Percentiles rank a stretch among this genome's conserved stretches.
These are phyloP conservation scores for Scopulariopsis brevicaulis DNA, from an alignment of 2,329 filamentous ascomycete genomes.

Conservation along the genomic window DNA sequence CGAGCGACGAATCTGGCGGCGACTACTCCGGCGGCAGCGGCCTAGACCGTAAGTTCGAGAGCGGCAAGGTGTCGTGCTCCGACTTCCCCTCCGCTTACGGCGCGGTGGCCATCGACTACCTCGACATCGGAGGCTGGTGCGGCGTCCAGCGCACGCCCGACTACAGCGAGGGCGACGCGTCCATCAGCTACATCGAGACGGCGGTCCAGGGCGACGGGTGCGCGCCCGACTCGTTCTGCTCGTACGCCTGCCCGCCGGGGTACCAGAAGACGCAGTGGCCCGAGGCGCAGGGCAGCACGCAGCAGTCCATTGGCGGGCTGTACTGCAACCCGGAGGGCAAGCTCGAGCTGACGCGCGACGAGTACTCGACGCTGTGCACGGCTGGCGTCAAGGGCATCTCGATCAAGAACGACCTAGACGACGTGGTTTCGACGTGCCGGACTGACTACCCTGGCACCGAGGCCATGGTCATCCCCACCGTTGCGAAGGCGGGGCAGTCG, in stretches of 20 bases:
- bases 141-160: constrained; percentile 59
- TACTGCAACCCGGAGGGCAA: constrained; percentile 64
- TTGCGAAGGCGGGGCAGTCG: constrained; percentile 45
- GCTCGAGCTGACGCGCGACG: constrained; percentile 63
- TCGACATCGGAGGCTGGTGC: constrained; percentile 63
- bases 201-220: constrained; percentile 51
- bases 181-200: constrained; percentile 56
- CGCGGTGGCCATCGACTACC: constrained; percentile 57
- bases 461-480: constrained; percentile 70
- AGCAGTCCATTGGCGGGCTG: constrained; percentile 81
- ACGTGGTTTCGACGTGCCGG: constrained; percentile 68
- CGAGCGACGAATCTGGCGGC: constrained; percentile 4
- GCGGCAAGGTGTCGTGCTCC: constrained; percentile 58
- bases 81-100: constrained; percentile 75
- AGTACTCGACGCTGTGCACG: constrained; percentile 63
- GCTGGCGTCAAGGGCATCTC: constrained; percentile 57
- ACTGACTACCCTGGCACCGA: constrained; percentile 95
- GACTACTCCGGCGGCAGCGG: constrained; percentile 28
- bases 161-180: constrained; percentile 32
- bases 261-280: constrained; percentile 95
- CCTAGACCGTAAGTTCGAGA: constrained; percentile 59
- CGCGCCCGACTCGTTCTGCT: constrained; percentile 61
- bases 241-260: constrained; percentile 83
- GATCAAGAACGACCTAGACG: constrained; percentile 62
- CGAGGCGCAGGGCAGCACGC: constrained; percentile 58